These are phyloP conservation scores for Fusarium equiseti DNA, from an alignment of 2,329 filamentous ascomycete genomes.

Conservation along the genomic window DNA sequence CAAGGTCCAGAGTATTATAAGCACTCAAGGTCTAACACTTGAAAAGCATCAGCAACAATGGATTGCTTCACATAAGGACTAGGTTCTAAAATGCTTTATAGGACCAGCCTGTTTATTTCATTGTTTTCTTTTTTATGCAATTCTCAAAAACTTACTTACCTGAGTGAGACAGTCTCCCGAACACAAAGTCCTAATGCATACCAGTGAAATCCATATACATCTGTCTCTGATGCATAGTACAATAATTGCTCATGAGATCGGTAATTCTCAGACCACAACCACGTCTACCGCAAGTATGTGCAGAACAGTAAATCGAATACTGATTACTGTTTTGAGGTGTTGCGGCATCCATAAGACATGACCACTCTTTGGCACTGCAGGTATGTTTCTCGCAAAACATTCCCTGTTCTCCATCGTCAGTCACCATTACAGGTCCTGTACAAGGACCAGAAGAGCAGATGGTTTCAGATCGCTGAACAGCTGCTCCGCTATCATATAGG, in stretches of 20 bases:
- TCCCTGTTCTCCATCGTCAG: conserved; percentile 2
- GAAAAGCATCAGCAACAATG: not conserved
- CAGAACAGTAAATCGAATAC: conserved; percentile 13
- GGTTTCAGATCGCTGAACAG: not conserved
- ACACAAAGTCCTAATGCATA: not conserved
- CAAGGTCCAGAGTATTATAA: too few relatives aligned
- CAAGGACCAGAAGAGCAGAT: conserved; percentile 27
- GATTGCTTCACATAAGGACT: not conserved
- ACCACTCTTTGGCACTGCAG: conserved; percentile 28
- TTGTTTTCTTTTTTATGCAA: not conserved
- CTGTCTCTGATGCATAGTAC: not conserved
- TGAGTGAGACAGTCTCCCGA: not conserved
- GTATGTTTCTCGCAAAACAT: conserved; percentile 38
- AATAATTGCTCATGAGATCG: not conserved
- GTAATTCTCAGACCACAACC: conserved; percentile 6
- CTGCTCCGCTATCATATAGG: not conserved
- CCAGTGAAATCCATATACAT: not conserved
- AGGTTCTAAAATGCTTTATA: not conserved
- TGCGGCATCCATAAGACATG: conserved; percentile 27
- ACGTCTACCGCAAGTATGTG: conserved; percentile 13
- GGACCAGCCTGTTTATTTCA: not conserved
- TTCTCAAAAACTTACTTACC: not conserved
- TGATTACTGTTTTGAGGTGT: not conserved
- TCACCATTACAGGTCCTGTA: not conserved
- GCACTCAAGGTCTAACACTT: too few relatives aligned